A percentile compares a stretch with the other conserved stretches of the same genome.
phyloP scores from a whole-genome alignment of 1,284 basidiomycete species.

The Cutaneotrichosporon cyanovorans region DNA sequence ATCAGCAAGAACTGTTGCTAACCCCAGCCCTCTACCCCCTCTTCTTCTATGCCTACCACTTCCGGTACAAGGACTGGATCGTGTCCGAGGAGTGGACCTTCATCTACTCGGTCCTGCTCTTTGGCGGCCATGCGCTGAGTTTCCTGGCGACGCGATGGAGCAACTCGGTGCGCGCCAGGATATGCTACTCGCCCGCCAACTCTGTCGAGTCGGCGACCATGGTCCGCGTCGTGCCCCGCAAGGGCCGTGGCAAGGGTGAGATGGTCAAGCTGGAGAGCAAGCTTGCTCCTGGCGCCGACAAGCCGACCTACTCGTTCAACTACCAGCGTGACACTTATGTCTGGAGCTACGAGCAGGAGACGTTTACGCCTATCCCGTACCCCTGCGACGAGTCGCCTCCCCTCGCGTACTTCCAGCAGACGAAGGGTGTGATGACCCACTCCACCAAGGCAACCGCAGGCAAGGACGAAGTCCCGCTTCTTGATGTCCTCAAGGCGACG shows the following conservation, averaged over 20 bases:
- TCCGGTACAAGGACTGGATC: constrained; percentile 78
- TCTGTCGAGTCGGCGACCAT: constrained; percentile 67
- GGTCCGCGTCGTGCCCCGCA: constrained; percentile 74
- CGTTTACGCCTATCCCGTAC: constrained; percentile 80
- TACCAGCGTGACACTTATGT: constrained; percentile 96
- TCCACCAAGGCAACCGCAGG: constrained; percentile 9
- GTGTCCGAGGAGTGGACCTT: constrained; percentile 95
- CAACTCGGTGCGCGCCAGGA: constrained; percentile 65
- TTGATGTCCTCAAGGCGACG: constrained; percentile 51
- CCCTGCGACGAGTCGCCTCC: constrained; percentile 70
- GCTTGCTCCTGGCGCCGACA: constrained; percentile 48
- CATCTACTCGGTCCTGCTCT: constrained; percentile 75
- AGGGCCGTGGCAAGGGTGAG: constrained; percentile 83
- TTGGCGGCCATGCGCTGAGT: constrained; percentile 81
- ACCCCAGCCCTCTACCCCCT: constrained; percentile 65
- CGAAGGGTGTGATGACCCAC: constrained; percentile 49
- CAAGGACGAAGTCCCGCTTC: constrained; percentile 18
- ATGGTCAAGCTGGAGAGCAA: constrained; percentile 72
- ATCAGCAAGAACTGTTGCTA: background rate
- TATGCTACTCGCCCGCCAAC: constrained; percentile 59
- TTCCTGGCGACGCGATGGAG: constrained; percentile 92
- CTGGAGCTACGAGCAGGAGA: constrained; percentile 51
- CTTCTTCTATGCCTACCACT: constrained; percentile 82
- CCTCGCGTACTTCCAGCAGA: constrained; percentile 60
- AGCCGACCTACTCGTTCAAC: constrained; percentile 71